These are phyloP conservation scores for Melanomma pulvis-pyrius DNA, from an alignment of 495 filamentous ascomycete species.

Conservation along the genomic window DNA sequence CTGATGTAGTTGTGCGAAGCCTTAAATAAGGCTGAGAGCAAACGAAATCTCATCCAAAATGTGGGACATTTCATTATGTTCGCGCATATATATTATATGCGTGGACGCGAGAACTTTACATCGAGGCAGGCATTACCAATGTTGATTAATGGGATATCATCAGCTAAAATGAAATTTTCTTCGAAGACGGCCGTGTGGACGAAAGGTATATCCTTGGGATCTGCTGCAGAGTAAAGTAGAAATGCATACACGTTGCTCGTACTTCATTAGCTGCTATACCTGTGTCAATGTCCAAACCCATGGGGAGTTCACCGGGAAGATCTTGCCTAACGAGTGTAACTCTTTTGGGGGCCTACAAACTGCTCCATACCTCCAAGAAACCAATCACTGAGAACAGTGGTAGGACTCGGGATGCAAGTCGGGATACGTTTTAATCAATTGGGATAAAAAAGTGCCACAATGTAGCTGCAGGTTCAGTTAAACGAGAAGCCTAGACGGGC, in stretches of 20 bases:
- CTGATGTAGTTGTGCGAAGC: neutral
- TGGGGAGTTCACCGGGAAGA: neutral
- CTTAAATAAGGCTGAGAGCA: neutral
- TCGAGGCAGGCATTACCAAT: no score
- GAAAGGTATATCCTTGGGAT: neutral
- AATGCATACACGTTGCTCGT: constrained; percentile 19
- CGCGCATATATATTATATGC: no score
- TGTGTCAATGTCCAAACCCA: neutral
- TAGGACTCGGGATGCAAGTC: constrained; percentile 5
- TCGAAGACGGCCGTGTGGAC: neutral
- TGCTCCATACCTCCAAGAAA: neutral
- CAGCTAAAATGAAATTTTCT: neutral
- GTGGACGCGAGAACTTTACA: no score
- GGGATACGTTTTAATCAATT: neutral
- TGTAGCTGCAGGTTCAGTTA: neutral
- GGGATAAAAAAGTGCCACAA: neutral
- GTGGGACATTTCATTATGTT: no score
- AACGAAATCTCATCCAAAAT: neutral
- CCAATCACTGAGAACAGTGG: neutral
- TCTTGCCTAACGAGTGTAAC: neutral
- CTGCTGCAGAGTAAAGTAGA: neutral
- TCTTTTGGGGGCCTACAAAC: neutral
- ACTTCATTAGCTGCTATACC: constrained; percentile 4
- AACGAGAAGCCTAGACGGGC: neutral
- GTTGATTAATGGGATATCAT: neutral